phyloP scores from a whole-genome alignment of 768 basidiomycete species.

The Rhizopogon roseolus region DNA sequence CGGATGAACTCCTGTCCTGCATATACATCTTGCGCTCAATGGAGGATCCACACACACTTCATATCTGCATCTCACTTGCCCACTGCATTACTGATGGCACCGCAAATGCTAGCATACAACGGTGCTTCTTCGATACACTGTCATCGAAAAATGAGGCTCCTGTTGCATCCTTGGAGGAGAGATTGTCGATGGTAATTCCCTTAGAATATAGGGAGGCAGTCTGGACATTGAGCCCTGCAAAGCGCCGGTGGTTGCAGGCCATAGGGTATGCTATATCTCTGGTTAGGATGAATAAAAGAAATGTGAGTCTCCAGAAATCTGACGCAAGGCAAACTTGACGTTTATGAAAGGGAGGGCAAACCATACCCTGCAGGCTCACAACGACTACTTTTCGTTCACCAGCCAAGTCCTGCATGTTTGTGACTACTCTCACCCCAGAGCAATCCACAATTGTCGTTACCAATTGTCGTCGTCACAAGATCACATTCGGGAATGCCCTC shows the following conservation, averaged over 20 bases:
- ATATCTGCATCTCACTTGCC: slow-evolving; percentile 39
- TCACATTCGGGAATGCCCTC: slow-evolving; percentile 50
- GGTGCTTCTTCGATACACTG: slow-evolving; percentile 42
- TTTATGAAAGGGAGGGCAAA: slow-evolving; percentile 48
- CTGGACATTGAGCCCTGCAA: slow-evolving; percentile 27
- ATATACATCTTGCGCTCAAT: slow-evolving; percentile 36
- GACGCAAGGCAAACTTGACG: not conserved
- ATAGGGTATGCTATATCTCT: slow-evolving; percentile 33
- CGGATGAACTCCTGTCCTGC: slow-evolving; percentile 37
- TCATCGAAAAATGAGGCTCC: slow-evolving; percentile 2
- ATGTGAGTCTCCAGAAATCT: slow-evolving; percentile 24
- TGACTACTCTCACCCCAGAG: slow-evolving; percentile 21
- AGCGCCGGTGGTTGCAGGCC: slow-evolving; percentile 41
- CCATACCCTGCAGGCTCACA: slow-evolving; percentile 41
- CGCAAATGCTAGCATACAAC: slow-evolving; percentile 35
- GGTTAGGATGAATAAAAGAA: slow-evolving; percentile 27
- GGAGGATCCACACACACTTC: slow-evolving; percentile 30
- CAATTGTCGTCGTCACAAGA: slow-evolving; percentile 34
- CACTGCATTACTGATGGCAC: slow-evolving; percentile 51
- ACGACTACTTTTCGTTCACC: slow-evolving; percentile 29
- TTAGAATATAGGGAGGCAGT: slow-evolving; percentile 33
- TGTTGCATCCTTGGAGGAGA: slow-evolving; percentile 27
- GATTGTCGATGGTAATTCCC: slow-evolving; percentile 37
- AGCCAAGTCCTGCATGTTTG: slow-evolving; percentile 27
- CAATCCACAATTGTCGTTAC: slow-evolving; percentile 27